Percentiles rank a stretch among this genome's conserved stretches.
Evolutionary conservation across 139 green algal genomes (phyloP).

Genomic region (Chlorella sp.): DNA sequence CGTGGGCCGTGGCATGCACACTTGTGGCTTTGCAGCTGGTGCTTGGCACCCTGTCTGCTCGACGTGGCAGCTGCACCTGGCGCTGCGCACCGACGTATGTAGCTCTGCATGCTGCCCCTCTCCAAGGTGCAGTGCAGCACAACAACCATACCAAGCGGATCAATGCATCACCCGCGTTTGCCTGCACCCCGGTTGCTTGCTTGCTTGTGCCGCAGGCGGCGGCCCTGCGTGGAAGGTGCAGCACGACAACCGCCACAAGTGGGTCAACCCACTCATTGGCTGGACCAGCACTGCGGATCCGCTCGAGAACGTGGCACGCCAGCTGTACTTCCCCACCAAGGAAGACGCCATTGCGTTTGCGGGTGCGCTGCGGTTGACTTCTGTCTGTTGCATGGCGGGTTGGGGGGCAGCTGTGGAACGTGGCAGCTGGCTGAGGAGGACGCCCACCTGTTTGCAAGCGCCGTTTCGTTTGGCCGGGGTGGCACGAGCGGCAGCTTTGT

Average conservation of each 20-base stretch:
- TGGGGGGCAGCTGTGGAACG: background rate
- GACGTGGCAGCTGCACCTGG: too few species aligned
- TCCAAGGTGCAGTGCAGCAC: too few species aligned
- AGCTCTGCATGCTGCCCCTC: too few species aligned
- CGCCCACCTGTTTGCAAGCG: slow-evolving; percentile 49
- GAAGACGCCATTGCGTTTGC: too few species aligned
- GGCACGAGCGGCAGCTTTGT: too few species aligned
- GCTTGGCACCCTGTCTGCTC: too few species aligned
- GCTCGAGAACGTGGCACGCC: slow-evolving; percentile 75
- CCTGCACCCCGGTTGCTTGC: too few species aligned
- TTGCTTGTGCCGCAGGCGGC: slow-evolving; percentile 18
- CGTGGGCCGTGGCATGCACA: background rate
- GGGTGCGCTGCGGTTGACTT: too few species aligned
- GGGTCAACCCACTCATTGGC: slow-evolving; percentile 96
- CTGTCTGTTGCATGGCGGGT: background rate
- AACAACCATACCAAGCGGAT: too few species aligned
- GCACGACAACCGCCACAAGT: slow-evolving; percentile 79
- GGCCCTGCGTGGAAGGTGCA: slow-evolving; percentile 79
- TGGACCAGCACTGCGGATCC: slow-evolving; percentile 96
- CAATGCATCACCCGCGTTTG: too few species aligned
- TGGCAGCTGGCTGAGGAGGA: slow-evolving; percentile 62
- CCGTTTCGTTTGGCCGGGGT: background rate
- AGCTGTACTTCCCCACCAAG: slow-evolving; percentile 53
- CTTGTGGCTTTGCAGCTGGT: background rate
- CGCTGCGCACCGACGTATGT: too few species aligned